Percentiles rank a stretch among this genome's conserved stretches.
These are phyloP conservation scores for Trichosporon coremiiforme DNA, from an alignment of 1,284 basidiomycete species.

Conservation along the genomic window DNA sequence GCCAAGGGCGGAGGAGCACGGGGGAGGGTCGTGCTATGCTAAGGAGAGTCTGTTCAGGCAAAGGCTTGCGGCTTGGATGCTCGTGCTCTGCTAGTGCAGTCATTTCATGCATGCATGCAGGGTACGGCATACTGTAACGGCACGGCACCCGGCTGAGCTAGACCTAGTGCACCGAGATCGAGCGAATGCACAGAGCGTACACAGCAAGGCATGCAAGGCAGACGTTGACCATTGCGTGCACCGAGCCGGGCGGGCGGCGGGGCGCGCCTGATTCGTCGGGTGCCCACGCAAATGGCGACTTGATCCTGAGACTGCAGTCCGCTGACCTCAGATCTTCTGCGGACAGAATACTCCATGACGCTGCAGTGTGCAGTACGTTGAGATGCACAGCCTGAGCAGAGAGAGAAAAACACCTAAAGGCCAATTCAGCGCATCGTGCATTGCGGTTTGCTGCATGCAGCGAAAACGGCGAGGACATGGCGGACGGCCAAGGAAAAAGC, in stretches of 20 bases:
- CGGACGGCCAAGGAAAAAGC: background rate
- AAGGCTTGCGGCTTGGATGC: background rate
- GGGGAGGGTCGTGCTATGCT: slow-evolving; percentile 9
- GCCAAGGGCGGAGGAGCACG: background rate
- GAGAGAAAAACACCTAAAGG: background rate
- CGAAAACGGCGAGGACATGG: background rate
- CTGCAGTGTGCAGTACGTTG: background rate
- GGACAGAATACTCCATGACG: background rate
- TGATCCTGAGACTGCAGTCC: background rate
- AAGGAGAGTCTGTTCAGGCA: background rate
- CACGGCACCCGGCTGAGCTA: slow-evolving; percentile 1
- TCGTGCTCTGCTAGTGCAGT: background rate
- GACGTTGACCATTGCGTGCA: slow-evolving; percentile 5
- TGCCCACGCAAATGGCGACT: slow-evolving; percentile 6
- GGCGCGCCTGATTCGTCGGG: background rate
- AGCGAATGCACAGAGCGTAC: background rate
- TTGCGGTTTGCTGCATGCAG: background rate
- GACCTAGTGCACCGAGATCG: background rate
- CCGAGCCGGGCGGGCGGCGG: background rate
- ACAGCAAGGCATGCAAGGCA: background rate
- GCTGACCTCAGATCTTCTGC: background rate
- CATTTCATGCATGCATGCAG: background rate
- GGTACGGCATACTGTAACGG: background rate
- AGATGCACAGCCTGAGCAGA: background rate
- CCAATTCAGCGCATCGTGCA: background rate